Base-by-base conservation (phyloP, 495 filamentous ascomycete species). In the Hyaloscypha variabilis region DNA sequence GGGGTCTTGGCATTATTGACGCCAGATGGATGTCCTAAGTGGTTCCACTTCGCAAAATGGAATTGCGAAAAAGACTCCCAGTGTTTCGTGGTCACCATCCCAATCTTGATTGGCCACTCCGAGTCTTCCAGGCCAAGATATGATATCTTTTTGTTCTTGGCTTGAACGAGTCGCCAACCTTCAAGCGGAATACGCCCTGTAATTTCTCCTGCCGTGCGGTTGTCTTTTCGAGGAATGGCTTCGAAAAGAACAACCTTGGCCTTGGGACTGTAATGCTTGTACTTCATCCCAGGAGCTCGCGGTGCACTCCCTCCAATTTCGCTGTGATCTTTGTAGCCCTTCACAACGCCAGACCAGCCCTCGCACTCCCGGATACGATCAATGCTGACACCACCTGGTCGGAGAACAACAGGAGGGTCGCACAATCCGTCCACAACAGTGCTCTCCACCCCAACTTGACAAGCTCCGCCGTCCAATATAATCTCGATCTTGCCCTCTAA, bases 271-370 rank as follows among this genome's bases (percentile, higher is more conserved):
- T 99, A 99, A 74, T 99, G 95, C 69, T 93, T 90, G 76, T 99
- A 99, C 73, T 99, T 99, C 95, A 99, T 99, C 2, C 95, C 95
- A 10, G 95, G 95, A 2, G 94, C 94, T 62, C 90, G 85, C 6
- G 96, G 94, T 25, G 81, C 78, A 62, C 80, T 75, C 58, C 72
- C 83, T 2, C 79, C 84, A 19, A 74, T 68, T 68, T 88, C 84
- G 19, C 81, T 80, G 25, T 75, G 72, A 68, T 97, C 91, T 65
- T 86, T 84, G 73, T 97, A 97, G 49, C 85, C 94, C 30, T 90
- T 82, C 62, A 79, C 78, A 2, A 91, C 88, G 56, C 83, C 79
- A 71, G 91, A 88, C 95, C 95, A 99, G 3, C 94, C 94, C 3
- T 84, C 76, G 72, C 87, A 93, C 26, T 78, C 67, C 28, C 88